Evolutionary conservation across 257 asterid genomes (phyloP), one percentile per base, ranked within the genome.

Genomic region (Solanum verrucosum): DNA sequence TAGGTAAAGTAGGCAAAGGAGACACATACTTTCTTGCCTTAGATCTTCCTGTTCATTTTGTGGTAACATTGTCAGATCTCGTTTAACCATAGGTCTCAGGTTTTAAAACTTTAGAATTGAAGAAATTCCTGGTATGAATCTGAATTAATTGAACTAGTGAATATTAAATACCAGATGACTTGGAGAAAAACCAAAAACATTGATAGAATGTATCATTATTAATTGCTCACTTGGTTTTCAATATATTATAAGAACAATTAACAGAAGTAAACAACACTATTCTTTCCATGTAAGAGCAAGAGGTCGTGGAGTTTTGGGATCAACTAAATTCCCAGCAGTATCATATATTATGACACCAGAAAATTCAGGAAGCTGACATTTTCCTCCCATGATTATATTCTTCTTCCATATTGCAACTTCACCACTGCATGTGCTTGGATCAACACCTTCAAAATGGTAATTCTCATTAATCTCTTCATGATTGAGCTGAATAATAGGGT

Each of bases 331-430:
- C 52, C 98, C 98, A 2, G 92, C 83, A 31, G 96, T 90, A 84
- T 95, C 98, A 86, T 96, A 95, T 34, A 95, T 90, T 7, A 96
- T 96, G 49, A 95, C 98, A 31, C 98, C 98, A 0, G 96, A 95
- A 91, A 95, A 95, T 82, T 96, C 95, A 1, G 98, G 98, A 86
- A 95, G 96, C 92, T 95, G 95, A 65, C 98, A 95, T 84, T 95
- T 95, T 6, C 98, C 98, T 86, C 98, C 98, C 98, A 95, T 95
- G 56, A 95, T 92, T 75, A 95, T 93, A 85, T 93, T 94, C 92
- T 94, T 95, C 92, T 92, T 92, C 98, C 98, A 96, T 5, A 96
- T 88, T 4, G 96, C 88, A 3, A 81, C 89, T n/a, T 95, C 98
- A 1, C 92, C 92, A 13, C 94, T 94, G 34, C 72, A 87, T 31